These are phyloP conservation scores for Phaeotremella skinneri DNA, from an alignment of 768 basidiomycete species.

Conservation along the genomic window DNA sequence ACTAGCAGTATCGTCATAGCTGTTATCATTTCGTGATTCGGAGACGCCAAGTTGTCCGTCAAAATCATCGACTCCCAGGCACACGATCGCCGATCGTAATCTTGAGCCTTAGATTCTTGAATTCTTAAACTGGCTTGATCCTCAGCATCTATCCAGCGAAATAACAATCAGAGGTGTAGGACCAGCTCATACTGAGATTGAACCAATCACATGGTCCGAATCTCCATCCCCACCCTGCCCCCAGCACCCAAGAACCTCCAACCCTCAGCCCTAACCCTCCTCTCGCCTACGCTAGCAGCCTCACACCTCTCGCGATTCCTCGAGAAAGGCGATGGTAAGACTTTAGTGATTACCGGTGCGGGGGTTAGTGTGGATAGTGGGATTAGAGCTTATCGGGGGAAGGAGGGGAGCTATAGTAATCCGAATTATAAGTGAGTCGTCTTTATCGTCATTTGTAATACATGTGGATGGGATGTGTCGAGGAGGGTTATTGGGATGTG, in stretches of 20 bases:
- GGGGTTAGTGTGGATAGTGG: constrained; percentile 95
- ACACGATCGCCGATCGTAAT: background rate
- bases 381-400: constrained; percentile 87
- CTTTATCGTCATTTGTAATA: too few species aligned
- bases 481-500: too few species aligned
- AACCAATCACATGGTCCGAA: constrained; percentile 31
- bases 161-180: too few species aligned
- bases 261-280: constrained; percentile 39
- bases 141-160: too few species aligned
- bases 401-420: constrained; percentile 61
- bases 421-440: constrained; percentile 43
- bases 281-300: constrained; percentile 35
- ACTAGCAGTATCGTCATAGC: too few species aligned
- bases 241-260: constrained; percentile 25
- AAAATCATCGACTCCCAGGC: too few species aligned
- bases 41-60: too few species aligned
- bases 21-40: too few species aligned
- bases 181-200: background rate
- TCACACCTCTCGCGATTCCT: constrained; percentile 58
- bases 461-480: too few species aligned
- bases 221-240: constrained; percentile 50
- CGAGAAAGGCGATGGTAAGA: constrained; percentile 61
- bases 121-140: background rate
- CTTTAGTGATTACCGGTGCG: constrained; percentile 77
- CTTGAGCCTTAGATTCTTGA: background rate